Percentiles rank a stretch among this genome's conserved stretches.
Evolutionary conservation across 352 stramenopile genomes (phyloP).

Genomic region (Phytopythium ostracodes): DNA sequence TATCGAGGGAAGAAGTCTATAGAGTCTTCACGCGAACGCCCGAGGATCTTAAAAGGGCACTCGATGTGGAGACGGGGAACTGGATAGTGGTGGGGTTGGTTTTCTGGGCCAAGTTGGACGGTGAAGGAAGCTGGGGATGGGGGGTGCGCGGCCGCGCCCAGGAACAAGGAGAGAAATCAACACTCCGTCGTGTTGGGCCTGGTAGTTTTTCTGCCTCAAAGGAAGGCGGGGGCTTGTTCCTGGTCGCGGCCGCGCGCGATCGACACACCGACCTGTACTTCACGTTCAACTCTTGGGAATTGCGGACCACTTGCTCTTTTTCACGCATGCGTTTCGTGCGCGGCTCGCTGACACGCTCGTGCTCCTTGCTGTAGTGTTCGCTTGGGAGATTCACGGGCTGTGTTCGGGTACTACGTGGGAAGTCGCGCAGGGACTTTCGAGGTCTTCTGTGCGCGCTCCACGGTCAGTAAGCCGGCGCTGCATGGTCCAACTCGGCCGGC

Average conservation of each 20-base stretch:
- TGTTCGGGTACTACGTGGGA: background rate
- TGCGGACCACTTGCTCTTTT: slow-evolving; percentile 3
- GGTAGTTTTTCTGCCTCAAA: background rate
- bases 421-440: background rate
- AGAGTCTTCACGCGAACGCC: background rate
- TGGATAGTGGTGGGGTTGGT: background rate
- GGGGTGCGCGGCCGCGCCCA: slow-evolving; percentile 15
- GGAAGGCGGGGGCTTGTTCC: slow-evolving; percentile 10
- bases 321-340: slow-evolving; percentile 1
- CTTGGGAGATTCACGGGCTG: background rate
- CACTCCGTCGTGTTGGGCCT: slow-evolving; percentile 38
- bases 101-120: slow-evolving; percentile 23
- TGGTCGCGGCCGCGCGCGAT: slow-evolving; percentile 20
- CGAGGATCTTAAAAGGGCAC: background rate
- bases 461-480: slow-evolving; percentile 2
- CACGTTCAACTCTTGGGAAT: slow-evolving; percentile 7
- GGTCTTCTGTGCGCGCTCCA: slow-evolving; percentile 2
- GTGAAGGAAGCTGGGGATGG: slow-evolving; percentile 13
- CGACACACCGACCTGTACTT: slow-evolving; percentile 36
- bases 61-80: background rate
- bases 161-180: slow-evolving; percentile 17
- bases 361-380: too few relatives aligned
- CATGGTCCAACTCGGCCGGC: slow-evolving; percentile 7
- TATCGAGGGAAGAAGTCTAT: too few relatives aligned
- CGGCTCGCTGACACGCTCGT: slow-evolving; percentile 1